phyloP scores from a whole-genome alignment of 768 basidiomycete species.

The Suillus subalutaceus region DNA sequence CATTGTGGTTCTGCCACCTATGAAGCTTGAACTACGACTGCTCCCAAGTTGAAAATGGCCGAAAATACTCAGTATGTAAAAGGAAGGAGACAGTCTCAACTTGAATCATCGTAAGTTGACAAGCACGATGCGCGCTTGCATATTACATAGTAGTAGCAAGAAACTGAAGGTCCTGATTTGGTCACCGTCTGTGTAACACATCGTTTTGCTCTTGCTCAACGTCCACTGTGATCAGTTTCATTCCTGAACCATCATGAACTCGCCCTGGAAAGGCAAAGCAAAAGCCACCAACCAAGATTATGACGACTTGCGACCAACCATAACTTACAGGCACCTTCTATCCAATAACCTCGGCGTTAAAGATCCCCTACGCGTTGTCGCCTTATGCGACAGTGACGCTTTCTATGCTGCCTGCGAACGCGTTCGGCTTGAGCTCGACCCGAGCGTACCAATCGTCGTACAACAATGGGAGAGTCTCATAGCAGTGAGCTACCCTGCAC shows the following conservation, averaged over 20 bases:
- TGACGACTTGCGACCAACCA: constrained; percentile 61
- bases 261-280: constrained; percentile 59
- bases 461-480: constrained; percentile 89
- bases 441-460: constrained; percentile 73
- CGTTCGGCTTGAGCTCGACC: constrained; percentile 69
- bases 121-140: too few relatives aligned
- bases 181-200: neutral
- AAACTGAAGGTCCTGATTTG: neutral
- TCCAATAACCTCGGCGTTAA: constrained; percentile 67
- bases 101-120: too few relatives aligned
- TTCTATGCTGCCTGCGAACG: constrained; percentile 88
- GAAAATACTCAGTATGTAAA: too few relatives aligned
- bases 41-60: too few relatives aligned
- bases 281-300: constrained; percentile 50
- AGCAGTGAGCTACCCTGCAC: constrained; percentile 94
- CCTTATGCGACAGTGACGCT: constrained; percentile 89
- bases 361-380: constrained; percentile 83
- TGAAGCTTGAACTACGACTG: too few relatives aligned
- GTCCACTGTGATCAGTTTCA: neutral
- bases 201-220: neutral
- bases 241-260: constrained; percentile 17
- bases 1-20: too few relatives aligned
- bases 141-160: too few relatives aligned
- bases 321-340: constrained; percentile 81
- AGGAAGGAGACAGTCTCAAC: too few relatives aligned